Conservation (phyloP, 441 rosid species). For the Pelargonium cotyledonis region DNA sequence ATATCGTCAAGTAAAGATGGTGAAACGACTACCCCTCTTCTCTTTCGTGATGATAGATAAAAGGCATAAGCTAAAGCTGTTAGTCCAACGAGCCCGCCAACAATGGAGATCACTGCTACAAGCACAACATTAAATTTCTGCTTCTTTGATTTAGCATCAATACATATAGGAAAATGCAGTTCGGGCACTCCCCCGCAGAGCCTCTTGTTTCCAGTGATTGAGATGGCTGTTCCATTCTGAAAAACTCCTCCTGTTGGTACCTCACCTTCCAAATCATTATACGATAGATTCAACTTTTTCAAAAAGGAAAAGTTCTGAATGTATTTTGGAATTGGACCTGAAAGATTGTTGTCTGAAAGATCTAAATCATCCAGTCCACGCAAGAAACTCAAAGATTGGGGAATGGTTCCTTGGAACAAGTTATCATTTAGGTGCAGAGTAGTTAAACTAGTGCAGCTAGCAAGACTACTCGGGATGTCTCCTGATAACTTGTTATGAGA, state of each 20-base stretch:
- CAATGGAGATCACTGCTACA: too few relatives aligned
- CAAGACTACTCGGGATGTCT: slow-evolving; percentile 18
- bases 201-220: slow-evolving; percentile 16
- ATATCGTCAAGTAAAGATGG: neutral
- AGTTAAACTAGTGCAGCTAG: slow-evolving; percentile 15
- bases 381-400: slow-evolving; percentile 11
- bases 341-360: slow-evolving; percentile 24
- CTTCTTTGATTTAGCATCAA: too few relatives aligned
- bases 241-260: slow-evolving; percentile 24
- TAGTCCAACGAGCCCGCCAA: too few relatives aligned
- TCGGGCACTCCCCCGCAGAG: slow-evolving; percentile 32
- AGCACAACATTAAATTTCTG: too few relatives aligned
- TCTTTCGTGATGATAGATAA: neutral
- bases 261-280: slow-evolving; percentile 22
- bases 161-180: too few relatives aligned
- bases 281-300: slow-evolving; percentile 17
- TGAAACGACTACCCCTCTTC: neutral
- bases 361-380: slow-evolving; percentile 18
- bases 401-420: slow-evolving; percentile 22
- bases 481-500: slow-evolving; percentile 18
- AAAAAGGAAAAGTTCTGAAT: neutral
- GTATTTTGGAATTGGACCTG: slow-evolving; percentile 19
- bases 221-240: slow-evolving; percentile 18
- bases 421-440: slow-evolving; percentile 19
- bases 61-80: too few relatives aligned